Evolutionary conservation across 139 green algal genomes (phyloP), one percentile per base, ranked within the genome.

Genomic region (Chlamydomonas eustigma): DNA sequence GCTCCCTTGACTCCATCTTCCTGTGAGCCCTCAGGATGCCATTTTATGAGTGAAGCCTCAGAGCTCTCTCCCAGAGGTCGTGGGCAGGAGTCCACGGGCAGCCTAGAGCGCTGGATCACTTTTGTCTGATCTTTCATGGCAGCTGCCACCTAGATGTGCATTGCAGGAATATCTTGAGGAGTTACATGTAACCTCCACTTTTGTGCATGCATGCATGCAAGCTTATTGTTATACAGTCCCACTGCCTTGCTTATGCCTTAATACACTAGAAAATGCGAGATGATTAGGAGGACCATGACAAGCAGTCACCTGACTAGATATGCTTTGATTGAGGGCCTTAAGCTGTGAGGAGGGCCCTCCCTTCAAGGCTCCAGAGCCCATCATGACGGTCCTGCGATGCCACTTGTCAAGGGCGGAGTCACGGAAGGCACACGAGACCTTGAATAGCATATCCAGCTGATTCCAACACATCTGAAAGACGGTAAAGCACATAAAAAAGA

Each of bases 381-480:
- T 72, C 34, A 96, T 80, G 76, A 90, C 75, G 28, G 91, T 91
- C 68, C 91, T 90, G 37, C 90, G 74, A 78, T 97, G 91, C 90
- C 91, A 97, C 12, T 87, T 76, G 83, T 97, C 91, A 39, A 96
- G 51, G 6, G 91, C 77, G 0, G 82, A 75, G 72, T 96, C 88
- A 1, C 89, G 68, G 82, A 89, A 95, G 32, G 83, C 76, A 1
- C 74, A 77, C 64, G 92, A 36, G 2, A 44, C 38, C 24, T 35
- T 30, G 2, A 65, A 35, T 33, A 51, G 2, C 32, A 28, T 12
- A 33, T 80, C 28, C 32, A 66, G 33, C 12, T 63, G 31, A 51
- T 38, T 34, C 51, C 50, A 69, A 28, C 52, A 68, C 6, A 5
- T 28, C 52, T 68, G 52, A 12, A 58, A 22, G 22, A 22, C 12